Base-by-base conservation (phyloP, 495 filamentous ascomycete species). In the Apodospora peruviana region DNA sequence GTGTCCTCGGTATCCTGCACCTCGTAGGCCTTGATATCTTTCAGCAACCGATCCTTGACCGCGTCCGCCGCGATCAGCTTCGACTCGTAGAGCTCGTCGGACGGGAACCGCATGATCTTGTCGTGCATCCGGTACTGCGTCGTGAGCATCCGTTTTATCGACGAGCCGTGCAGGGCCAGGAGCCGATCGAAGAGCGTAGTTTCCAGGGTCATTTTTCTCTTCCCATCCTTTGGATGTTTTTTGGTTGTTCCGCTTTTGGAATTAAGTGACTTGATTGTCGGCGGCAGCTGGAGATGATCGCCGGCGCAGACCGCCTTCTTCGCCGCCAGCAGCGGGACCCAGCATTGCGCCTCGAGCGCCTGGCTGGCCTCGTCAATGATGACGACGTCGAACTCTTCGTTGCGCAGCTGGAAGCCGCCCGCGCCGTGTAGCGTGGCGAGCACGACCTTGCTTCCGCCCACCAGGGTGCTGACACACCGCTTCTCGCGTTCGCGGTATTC, bases 41-140 rank as follows among this genome's bases (percentile, higher is more conserved):
- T 82, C 5, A 99, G 76, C 1, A 96, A 68, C 12, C 90, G 79
- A 3, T 67, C 70, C 57, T 84, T 85, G 29, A 97, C 93, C 0
- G 66, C 72, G 3, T 90, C 85, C 2, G 83, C 87, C 2, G 93
- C 93, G 4, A 90, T 74, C 3, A 99, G 74, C 51, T 83, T 81
- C 2, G 74, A 76, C 37, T 88, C 85, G 72, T 99, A 99, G 18
- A 99, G 77, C 63, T 90, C 85, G 43, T 83, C 74, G 0, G 91
- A 96, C 0, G 94, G 91, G 63, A 96, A 97, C 32, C 78, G 73
- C 93, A 96, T 97, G 60, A 99, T 97, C 42, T 74, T 77, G 58
- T 88, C 84, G 65, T 99, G 91, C 93, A 99, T 99, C 8, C 93
- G 87, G 66, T 99, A 99, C 70, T 99, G 93, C 2, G 88, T 95